phyloP scores from a whole-genome alignment of 192 early-diverging fungal genomes.

The Umbelopsis sp. region DNA sequence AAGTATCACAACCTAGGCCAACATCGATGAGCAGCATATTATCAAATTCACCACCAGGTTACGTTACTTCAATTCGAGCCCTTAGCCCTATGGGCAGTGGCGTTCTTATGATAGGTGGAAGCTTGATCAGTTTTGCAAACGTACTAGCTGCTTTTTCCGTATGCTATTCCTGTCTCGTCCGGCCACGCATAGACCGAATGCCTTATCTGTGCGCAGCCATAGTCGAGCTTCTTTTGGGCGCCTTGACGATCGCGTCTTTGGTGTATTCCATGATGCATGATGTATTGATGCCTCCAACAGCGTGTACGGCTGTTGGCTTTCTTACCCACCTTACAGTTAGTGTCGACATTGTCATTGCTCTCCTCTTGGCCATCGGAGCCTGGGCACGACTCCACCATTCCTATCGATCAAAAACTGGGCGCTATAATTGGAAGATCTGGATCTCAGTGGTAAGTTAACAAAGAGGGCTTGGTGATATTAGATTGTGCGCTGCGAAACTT shows the following conservation, averaged over 20 bases:
- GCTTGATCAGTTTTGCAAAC: conserved; percentile 13
- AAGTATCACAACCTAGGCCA: too few species aligned
- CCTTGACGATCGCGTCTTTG: background rate
- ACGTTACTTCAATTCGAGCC: background rate
- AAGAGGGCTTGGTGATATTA: too few species aligned
- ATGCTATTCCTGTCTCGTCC: background rate
- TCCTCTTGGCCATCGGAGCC: background rate
- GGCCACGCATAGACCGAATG: background rate
- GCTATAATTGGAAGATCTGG: conserved; percentile 2
- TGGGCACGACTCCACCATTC: background rate
- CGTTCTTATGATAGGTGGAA: conserved; percentile 1
- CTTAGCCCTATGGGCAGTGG: conserved; percentile 1
- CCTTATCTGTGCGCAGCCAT: conserved; percentile 6
- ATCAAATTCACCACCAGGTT: background rate
- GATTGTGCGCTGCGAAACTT: too few species aligned
- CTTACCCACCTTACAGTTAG: conserved; percentile 3
- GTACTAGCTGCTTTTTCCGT: background rate
- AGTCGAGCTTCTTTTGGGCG: background rate
- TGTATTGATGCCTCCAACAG: background rate
- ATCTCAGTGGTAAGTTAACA: background rate
- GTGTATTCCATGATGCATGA: conserved; percentile 16
- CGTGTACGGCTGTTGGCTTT: background rate
- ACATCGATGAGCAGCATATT: too few species aligned
- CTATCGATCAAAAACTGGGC: conserved; percentile 7
- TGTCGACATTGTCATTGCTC: background rate